Evolutionary conservation across 352 stramenopile genomes (phyloP).

Genomic region (Phytophthora brassicae): DNA sequence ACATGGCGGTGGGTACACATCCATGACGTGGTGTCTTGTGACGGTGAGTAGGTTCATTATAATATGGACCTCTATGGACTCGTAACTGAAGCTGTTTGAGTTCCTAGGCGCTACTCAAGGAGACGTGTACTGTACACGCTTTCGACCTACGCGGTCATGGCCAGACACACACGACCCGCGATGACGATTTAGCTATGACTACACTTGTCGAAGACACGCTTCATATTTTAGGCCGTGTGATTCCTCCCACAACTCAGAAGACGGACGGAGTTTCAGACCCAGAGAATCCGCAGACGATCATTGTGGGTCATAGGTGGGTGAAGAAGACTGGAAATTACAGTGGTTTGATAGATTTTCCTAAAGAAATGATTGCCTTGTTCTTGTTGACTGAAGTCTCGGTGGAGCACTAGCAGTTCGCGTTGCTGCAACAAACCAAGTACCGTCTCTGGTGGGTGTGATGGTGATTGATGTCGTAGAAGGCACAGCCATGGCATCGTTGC

Average conservation of each 20-base stretch:
- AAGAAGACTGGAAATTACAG: background rate
- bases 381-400: slow-evolving; percentile 55
- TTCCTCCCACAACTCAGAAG: slow-evolving; percentile 34
- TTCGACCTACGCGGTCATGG: slow-evolving; percentile 86
- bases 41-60: slow-evolving; percentile 35
- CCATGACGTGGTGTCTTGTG: slow-evolving; percentile 85
- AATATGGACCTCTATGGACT: background rate
- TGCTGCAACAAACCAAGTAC: slow-evolving; percentile 52
- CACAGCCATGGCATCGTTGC: slow-evolving; percentile 85
- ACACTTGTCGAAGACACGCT: slow-evolving; percentile 78
- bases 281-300: slow-evolving; percentile 58
- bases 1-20: slow-evolving; percentile 85
- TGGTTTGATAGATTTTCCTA: no score
- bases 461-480: slow-evolving; percentile 90
- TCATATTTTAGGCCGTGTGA: slow-evolving; percentile 50
- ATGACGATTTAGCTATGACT: slow-evolving; percentile 73
- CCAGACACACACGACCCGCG: slow-evolving; percentile 53
- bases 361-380: no score
- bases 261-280: slow-evolving; percentile 15
- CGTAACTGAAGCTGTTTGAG: background rate
- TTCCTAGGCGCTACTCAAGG: slow-evolving; percentile 67
- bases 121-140: slow-evolving; percentile 75
- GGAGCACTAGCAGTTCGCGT: slow-evolving; percentile 82
- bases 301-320: slow-evolving; percentile 77
- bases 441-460: slow-evolving; percentile 77